A percentile compares a stretch with the other conserved stretches of the same genome.
These are phyloP conservation scores for Venturia asperata DNA, from an alignment of 2,329 filamentous ascomycete species.

Conservation along the genomic window DNA sequence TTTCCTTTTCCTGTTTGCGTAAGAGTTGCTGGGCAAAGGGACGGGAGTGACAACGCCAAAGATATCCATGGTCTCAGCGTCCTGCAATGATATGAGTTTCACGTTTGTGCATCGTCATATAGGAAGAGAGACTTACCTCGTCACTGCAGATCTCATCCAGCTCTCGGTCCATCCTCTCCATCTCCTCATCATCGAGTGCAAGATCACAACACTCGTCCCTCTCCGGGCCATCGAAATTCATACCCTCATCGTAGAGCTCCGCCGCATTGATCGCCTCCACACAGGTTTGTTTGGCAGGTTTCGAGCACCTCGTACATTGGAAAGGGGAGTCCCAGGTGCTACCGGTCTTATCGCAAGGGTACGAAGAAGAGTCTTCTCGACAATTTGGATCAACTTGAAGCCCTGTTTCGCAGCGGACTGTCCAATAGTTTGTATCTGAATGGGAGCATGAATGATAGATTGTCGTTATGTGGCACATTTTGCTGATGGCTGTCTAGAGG, in stretches of 20 bases:
- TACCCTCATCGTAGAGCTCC: background rate
- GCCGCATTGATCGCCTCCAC: background rate
- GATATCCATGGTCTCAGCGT: background rate
- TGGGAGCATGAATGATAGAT: conserved; percentile 4
- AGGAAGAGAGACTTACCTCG: background rate
- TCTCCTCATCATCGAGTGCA: conserved; percentile 4
- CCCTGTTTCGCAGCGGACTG: background rate
- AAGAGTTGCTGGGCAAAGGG: background rate
- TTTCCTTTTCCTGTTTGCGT: conserved; percentile 4
- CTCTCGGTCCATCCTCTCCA: conserved; percentile 12
- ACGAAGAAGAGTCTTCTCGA: background rate
- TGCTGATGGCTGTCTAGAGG: background rate
- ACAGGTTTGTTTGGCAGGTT: background rate
- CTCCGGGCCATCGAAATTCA: background rate
- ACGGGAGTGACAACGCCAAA: background rate
- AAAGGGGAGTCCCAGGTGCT: background rate
- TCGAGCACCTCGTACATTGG: conserved; percentile 2
- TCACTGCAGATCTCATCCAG: background rate
- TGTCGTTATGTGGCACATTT: conserved; percentile 9
- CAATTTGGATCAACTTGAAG: conserved; percentile 6
- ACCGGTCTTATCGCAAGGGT: background rate
- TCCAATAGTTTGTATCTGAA: conserved; percentile 1
- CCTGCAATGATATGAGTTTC: background rate
- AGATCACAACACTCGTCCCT: conserved; percentile 1
- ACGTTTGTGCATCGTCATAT: background rate